Evolutionary conservation across 495 filamentous ascomycete species (phyloP), one percentile per base, ranked within the genome.

Genomic region (Penicillium macrosclerotiorum): DNA sequence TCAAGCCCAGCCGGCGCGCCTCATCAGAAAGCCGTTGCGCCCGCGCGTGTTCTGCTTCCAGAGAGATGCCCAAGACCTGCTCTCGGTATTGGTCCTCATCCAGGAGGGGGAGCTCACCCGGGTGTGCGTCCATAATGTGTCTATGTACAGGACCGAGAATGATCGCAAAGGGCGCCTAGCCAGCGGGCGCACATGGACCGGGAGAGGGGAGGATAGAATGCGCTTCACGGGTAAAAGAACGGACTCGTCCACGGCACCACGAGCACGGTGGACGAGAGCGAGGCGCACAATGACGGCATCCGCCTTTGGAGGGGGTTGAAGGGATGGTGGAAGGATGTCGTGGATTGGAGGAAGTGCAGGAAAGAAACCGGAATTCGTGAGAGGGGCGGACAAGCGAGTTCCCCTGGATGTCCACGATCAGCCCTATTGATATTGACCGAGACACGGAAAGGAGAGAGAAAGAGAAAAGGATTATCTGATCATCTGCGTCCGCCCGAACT

Each of bases 71-170:
- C 37, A 75, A 67, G 27, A 75, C 71, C 34, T 69, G 65, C 23
- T 39, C 41, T 41, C 69, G 64, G 51, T 75, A 75, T 52, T 59
- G 55, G 33, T 55, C 55, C 44, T 72, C 65, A 47, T 73, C 69
- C 19, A 57, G 25, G 32, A 55, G 23, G 33, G 52, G 42, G 17
- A 4, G 18, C 19, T 13, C 42, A 8, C 27, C 11, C 2, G 43
- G 18, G 24, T 24, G 22, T 32, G 40, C 22, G 24, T 51, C 49
- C 57, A 60, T 60, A 32, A 23, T 34, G 6, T 12, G 13, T 36
- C 42, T 55, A 50, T 49, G 29, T 55, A 39, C 47, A 32, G 31
- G 35, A 30, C 24, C 38, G 38, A 20, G 12, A 16, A 25, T 43
- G 49, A n/a, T n/a, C n/a, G 30, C 41, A 36, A 39, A 34, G 24